phyloP scores from a whole-genome alignment of 345 rosid genomes.

The Balakata baccata region DNA sequence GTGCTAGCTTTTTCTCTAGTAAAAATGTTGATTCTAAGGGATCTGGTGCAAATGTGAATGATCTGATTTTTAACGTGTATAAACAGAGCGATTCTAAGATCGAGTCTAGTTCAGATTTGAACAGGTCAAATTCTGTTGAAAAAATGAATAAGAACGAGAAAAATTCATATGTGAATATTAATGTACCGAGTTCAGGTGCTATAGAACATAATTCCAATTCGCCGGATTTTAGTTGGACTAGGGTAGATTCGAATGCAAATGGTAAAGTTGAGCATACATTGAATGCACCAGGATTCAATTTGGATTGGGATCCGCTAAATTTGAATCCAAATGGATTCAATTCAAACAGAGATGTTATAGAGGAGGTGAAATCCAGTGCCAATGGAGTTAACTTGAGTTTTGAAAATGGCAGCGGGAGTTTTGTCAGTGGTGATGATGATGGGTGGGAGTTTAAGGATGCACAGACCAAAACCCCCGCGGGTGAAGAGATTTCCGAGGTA shows the following conservation, averaged over 20 bases:
- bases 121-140: slow-evolving; percentile 18
- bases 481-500: slow-evolving; percentile 29
- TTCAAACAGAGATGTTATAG: slow-evolving; percentile 8
- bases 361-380: neutral
- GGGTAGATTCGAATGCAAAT: neutral
- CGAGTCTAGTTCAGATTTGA: slow-evolving; percentile 9
- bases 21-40: slow-evolving; percentile 29
- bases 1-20: slow-evolving; percentile 21
- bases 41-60: slow-evolving; percentile 25
- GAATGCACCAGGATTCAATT: slow-evolving; percentile 10
- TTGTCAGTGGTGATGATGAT: slow-evolving; percentile 17
- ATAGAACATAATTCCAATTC: neutral
- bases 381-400: slow-evolving; percentile 6
- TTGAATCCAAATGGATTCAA: slow-evolving; percentile 27
- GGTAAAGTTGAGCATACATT: neutral
- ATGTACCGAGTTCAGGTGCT: slow-evolving; percentile 16
- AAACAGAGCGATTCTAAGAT: slow-evolving; percentile 25
- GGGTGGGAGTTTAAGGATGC: slow-evolving; percentile 45
- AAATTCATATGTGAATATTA: slow-evolving; percentile 12
- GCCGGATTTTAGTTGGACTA: slow-evolving; percentile 3
- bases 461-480: slow-evolving; percentile 9
- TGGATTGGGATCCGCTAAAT: slow-evolving; percentile 15
- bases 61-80: slow-evolving; percentile 47
- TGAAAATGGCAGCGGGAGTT: neutral
- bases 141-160: neutral